Conservation (phyloP, 1,139 yeast species). For the Yamadazyma taylorii region DNA sequence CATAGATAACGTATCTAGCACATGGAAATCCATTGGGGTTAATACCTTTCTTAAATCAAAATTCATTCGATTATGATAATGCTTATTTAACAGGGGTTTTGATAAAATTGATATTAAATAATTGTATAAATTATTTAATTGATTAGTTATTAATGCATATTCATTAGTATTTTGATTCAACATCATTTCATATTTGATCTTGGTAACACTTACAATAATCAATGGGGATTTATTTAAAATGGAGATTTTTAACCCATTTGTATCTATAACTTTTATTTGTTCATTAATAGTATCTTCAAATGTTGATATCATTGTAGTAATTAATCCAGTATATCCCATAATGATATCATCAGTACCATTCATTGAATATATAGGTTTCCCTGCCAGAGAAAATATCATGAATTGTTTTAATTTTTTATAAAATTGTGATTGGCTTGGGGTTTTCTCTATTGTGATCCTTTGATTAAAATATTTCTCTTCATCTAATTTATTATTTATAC, state of each 20-base stretch:
- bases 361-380: conserved; percentile 87
- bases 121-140: conserved; percentile 71
- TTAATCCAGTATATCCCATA: conserved; percentile 72
- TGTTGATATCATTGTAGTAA: conserved; percentile 66
- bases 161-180: conserved; percentile 14
- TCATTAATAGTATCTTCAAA: conserved; percentile 47
- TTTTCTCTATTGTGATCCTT: conserved; percentile 25
- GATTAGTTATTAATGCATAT: conserved; percentile 47
- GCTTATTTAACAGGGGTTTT: conserved; percentile 66
- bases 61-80: conserved; percentile 71
- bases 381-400: conserved; percentile 84
- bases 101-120: conserved; percentile 82
- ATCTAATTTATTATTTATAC: conserved; percentile 2
- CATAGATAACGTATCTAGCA: conserved; percentile 61
- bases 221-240: conserved; percentile 69
- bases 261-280: conserved; percentile 24
- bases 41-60: conserved; percentile 79
- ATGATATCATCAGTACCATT: conserved; percentile 72
- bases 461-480: conserved; percentile 18
- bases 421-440: conserved; percentile 28
- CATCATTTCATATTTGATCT: conserved; percentile 34
- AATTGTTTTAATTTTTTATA: conserved; percentile 61
- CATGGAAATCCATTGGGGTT: conserved; percentile 66
- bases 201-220: conserved; percentile 71
- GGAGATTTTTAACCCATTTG: conserved; percentile 48